Evolutionary conservation across 2,329 filamentous ascomycete species (phyloP).

Genomic region (Claviceps sp.): DNA sequence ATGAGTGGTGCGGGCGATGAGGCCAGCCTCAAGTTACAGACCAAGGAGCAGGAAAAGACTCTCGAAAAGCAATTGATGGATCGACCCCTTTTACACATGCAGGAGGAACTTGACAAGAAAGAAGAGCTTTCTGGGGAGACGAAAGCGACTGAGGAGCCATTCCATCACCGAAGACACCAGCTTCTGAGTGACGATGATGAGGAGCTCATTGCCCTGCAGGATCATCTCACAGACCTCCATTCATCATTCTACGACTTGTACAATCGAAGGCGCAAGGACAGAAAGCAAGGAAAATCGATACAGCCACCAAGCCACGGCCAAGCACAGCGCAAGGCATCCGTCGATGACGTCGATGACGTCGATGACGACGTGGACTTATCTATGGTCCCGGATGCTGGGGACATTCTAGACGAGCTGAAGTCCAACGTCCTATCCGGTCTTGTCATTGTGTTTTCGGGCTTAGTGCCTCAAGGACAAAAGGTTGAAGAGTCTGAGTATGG

Average conservation of each 20-base stretch:
- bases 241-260: constrained; percentile 72
- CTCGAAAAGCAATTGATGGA: constrained; percentile 83
- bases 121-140: constrained; percentile 28
- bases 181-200: constrained; percentile 78
- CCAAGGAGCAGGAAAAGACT: constrained; percentile 73
- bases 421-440: constrained; percentile 58
- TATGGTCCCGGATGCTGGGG: constrained; percentile 69
- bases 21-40: constrained; percentile 57
- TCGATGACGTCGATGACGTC: constrained; percentile 28
- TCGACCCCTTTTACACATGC: constrained; percentile 78
- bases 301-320: constrained; percentile 22
- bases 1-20: constrained; percentile 62
- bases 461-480: constrained; percentile 71
- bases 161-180: constrained; percentile 46
- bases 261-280: constrained; percentile 37
- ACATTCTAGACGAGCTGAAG: constrained; percentile 76
- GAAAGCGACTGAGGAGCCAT: constrained; percentile 13
- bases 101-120: constrained; percentile 79
- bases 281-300: constrained; percentile 21
- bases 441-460: constrained; percentile 76
- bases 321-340: constrained; percentile 16
- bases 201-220: constrained; percentile 65
- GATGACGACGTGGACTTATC: constrained; percentile 31
- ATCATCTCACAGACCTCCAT: constrained; percentile 65
- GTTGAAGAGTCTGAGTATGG: constrained; percentile 75